Base-by-base conservation (phyloP, 305 asterid genomes). In the Plantago rigida region DNA sequence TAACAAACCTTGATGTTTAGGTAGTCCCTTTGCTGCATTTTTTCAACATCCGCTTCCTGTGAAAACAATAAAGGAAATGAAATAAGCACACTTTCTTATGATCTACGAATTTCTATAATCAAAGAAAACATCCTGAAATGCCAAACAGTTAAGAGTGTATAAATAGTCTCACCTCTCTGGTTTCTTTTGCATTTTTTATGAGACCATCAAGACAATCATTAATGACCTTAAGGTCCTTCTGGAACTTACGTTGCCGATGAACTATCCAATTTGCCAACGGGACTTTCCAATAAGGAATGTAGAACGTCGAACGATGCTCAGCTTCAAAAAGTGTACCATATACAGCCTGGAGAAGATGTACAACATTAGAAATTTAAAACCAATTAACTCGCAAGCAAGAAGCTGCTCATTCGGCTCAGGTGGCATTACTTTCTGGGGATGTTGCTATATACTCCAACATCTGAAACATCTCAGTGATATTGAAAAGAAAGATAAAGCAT, bases 301-400 rank as follows among this genome's bases (percentile, higher is more conserved):
- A 91, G 81, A 91, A 91, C 13, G 96, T 91, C 6, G 98, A 91
- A 45, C 96, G 92, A 71, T 91, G 96, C 77, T 91, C 98, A 51
- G 96, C 96, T 83, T 88, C 98, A 72, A 88, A 88, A 57, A 88
- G 86, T 41, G 98, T 88, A 69, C 96, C 98, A 71, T 91, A 88
- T 44, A 91, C 95, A 65, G 98, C 96, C 97, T 91, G 74, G 69
- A 45, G 51, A 36, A 19, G 41, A 68, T 52, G 42, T 34, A 63
- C 26, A 13, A 51, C 66, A 67, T 50, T 17, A 46, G 15, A 63
- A 48, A 62, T 24, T 60, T 36, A 8, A 7, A 36, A 36, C 9
- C 10, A 36, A 8, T 36, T 8, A 36, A 36, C 9, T 36, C 1
- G 10, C 2, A 36, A 36, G 44, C 1, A 6, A 36, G 44, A 36